Percentiles rank a stretch among this genome's conserved stretches.
Conservation (phyloP, 1,284 basidiomycete species). For the Lignosus rhinocerotis region DNA sequence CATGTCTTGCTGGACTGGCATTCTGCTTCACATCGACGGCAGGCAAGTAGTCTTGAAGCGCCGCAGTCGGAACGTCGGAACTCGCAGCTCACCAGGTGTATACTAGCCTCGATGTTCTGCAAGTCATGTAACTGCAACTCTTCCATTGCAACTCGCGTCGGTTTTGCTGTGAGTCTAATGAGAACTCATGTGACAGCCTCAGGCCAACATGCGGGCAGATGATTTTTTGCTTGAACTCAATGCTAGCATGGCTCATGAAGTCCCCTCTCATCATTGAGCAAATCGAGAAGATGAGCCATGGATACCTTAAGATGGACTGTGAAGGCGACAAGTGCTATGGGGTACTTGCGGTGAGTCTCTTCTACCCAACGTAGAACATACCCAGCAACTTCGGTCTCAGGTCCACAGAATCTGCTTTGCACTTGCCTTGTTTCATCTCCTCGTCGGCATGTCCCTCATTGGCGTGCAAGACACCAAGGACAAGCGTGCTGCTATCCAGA, state of each 20-base stretch:
- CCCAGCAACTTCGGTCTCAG: slow-evolving; percentile 38
- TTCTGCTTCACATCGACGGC: slow-evolving; percentile 86
- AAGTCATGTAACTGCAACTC: slow-evolving; percentile 99
- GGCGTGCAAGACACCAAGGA: slow-evolving; percentile 89
- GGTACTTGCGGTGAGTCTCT: slow-evolving; percentile 80
- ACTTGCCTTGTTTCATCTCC: slow-evolving; percentile 84
- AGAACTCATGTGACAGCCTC: background rate
- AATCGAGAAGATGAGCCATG: slow-evolving; percentile 91
- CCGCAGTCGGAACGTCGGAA: background rate
- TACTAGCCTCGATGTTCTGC: slow-evolving; percentile 89
- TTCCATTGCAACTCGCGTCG: slow-evolving; percentile 96
- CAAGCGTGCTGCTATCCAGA: slow-evolving; percentile 93
- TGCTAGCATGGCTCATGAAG: slow-evolving; percentile 95
- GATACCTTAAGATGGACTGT: slow-evolving; percentile 99
- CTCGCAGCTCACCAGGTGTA: slow-evolving; percentile 15
- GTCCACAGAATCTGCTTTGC: slow-evolving; percentile 98
- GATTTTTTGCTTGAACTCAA: slow-evolving; percentile 95
- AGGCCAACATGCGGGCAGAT: slow-evolving; percentile 51
- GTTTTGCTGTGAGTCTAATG: slow-evolving; percentile 77
- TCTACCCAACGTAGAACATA: background rate
- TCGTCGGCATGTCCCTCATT: slow-evolving; percentile 79
- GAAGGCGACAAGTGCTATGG: slow-evolving; percentile 93
- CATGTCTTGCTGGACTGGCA: slow-evolving; percentile 79
- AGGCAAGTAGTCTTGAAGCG: slow-evolving; percentile 42
- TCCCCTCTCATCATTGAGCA: slow-evolving; percentile 86